Conservation (phyloP, 129 eudicot species). For the Deinandra increscens region DNA sequence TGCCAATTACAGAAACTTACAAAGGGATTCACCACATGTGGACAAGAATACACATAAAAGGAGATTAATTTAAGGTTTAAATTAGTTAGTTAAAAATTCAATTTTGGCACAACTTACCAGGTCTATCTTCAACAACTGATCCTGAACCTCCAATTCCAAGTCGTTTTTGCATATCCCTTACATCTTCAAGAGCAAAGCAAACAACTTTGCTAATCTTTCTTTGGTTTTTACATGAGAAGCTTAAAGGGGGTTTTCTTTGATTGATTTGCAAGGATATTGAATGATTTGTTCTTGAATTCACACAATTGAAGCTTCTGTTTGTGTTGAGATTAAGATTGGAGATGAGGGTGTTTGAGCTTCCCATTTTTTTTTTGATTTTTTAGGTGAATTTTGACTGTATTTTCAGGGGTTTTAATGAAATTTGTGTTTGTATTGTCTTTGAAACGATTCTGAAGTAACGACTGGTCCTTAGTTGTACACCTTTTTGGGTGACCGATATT, state of each 20-base stretch:
- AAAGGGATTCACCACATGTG: background rate
- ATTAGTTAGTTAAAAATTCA: background rate
- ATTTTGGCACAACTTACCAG: slow-evolving; percentile 37
- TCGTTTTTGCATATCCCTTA: slow-evolving; percentile 36
- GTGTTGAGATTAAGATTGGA: slow-evolving; percentile 50
- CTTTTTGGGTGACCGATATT: slow-evolving; percentile 24
- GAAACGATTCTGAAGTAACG: background rate
- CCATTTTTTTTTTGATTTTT: slow-evolving; percentile 39
- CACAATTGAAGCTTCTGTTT: slow-evolving; percentile 46
- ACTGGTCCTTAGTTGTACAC: background rate
- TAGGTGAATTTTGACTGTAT: background rate
- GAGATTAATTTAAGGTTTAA: background rate
- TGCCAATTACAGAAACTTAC: background rate
- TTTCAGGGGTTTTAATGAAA: slow-evolving; percentile 13
- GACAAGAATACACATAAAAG: background rate
- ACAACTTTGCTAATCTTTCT: slow-evolving; percentile 42
- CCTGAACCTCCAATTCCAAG: slow-evolving; percentile 43
- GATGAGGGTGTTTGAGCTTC: slow-evolving; percentile 59
- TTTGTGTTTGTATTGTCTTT: slow-evolving; percentile 10
- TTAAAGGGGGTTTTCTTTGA: slow-evolving; percentile 37
- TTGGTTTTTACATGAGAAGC: slow-evolving; percentile 28
- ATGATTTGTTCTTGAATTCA: slow-evolving; percentile 37
- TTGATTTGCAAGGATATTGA: slow-evolving; percentile 34
- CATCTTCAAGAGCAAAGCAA: slow-evolving; percentile 80
- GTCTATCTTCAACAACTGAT: slow-evolving; percentile 54